phyloP scores from a whole-genome alignment of 73 alveolate genomes.

The Paramecium sexaurelia region DNA sequence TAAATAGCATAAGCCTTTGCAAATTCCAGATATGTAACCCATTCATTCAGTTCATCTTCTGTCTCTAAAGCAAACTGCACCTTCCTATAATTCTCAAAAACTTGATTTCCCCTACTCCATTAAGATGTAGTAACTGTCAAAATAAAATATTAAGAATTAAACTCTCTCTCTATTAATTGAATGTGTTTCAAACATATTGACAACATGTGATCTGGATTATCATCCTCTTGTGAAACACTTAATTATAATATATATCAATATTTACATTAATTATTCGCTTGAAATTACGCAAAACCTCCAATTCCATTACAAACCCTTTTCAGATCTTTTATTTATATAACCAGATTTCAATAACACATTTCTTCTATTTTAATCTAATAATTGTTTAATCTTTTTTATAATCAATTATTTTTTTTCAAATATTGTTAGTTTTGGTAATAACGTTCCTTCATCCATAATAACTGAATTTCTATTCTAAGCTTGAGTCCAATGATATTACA shows the following conservation, averaged over 20 bases:
- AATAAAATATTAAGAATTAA: neutral
- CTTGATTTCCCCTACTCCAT: conserved; percentile 12
- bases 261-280: neutral
- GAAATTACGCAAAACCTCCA: neutral
- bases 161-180: neutral
- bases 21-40: conserved; percentile 30
- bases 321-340: neutral
- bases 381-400: neutral
- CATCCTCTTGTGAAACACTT: conserved; percentile 35
- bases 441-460: neutral
- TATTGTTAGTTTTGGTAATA: neutral
- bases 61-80: neutral
- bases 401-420: neutral
- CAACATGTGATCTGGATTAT: neutral
- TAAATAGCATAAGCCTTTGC: conserved; percentile 42
- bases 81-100: neutral
- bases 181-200: neutral
- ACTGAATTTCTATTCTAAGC: neutral
- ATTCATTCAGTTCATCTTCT: neutral
- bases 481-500: conserved; percentile 4
- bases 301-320: conserved; percentile 20
- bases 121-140: neutral
- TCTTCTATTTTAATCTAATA: neutral
- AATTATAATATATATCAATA: neutral
- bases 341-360: neutral